Percentiles rank a stretch among this genome's conserved stretches.
These are phyloP conservation scores for Triangularia verruculosa DNA, from an alignment of 2,329 filamentous ascomycete genomes.

Conservation along the genomic window DNA sequence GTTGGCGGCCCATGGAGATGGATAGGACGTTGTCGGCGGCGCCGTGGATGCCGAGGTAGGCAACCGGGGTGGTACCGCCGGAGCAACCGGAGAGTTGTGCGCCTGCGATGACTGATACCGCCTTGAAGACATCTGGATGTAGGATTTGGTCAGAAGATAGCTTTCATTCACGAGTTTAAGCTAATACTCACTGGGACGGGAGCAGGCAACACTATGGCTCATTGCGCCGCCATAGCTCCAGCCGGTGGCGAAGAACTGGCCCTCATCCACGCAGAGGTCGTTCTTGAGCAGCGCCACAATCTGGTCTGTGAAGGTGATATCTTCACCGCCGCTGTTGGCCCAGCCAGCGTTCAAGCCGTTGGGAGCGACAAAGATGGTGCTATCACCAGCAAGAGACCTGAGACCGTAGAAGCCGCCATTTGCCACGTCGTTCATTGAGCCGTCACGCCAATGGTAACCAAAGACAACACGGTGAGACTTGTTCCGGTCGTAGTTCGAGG, in stretches of 20 bases:
- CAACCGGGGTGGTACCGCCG: constrained; percentile 19
- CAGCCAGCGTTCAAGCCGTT: constrained; percentile 44
- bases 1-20: constrained; percentile 15
- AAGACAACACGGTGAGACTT: constrained; percentile 41
- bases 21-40: constrained; percentile 20
- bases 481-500: constrained; percentile 35
- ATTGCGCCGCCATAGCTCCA: constrained; percentile 45
- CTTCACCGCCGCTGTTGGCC: constrained; percentile 42
- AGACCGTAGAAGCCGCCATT: constrained; percentile 41
- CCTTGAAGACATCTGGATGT: constrained; percentile 35
- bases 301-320: constrained; percentile 41
- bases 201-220: constrained; percentile 41
- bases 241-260: constrained; percentile 42
- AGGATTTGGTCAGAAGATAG: background rate
- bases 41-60: constrained; percentile 23
- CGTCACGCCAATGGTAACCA: constrained; percentile 40
- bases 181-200: constrained; percentile 30
- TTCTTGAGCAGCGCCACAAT: constrained; percentile 38
- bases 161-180: background rate
- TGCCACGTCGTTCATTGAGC: constrained; percentile 38
- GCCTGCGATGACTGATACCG: constrained; percentile 29
- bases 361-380: constrained; percentile 45
- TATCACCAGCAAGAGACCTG: constrained; percentile 32
- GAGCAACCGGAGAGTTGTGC: constrained; percentile 16
- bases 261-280: constrained; percentile 42